A percentile compares a stretch with the other conserved stretches of the same genome.
phyloP scores from a whole-genome alignment of 2,329 filamentous ascomycete genomes.

The Fonsecaea erecta region DNA sequence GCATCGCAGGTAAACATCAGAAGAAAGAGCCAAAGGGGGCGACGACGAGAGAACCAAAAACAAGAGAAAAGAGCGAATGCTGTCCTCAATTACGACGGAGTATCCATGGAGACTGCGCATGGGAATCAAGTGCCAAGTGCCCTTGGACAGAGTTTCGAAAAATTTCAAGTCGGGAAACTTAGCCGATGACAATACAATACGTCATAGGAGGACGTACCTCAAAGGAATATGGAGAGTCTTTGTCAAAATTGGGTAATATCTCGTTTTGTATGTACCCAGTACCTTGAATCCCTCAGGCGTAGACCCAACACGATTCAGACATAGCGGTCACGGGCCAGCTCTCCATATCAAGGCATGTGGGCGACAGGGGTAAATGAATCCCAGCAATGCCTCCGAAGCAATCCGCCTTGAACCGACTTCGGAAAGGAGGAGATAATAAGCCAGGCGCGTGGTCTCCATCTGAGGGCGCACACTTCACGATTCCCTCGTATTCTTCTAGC shows the following conservation, averaged over 20 bases:
- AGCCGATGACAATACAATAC: constrained; percentile 18
- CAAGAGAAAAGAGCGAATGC: neutral
- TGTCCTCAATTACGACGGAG: neutral
- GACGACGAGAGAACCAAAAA: constrained; percentile 1
- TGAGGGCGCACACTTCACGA: neutral
- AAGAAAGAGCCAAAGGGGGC: constrained; percentile 12
- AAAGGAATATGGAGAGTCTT: neutral
- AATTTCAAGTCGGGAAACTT: constrained; percentile 20
- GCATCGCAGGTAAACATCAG: constrained; percentile 36
- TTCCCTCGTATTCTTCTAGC: neutral
- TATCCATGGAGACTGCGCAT: neutral
- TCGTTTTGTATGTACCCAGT: constrained; percentile 3
- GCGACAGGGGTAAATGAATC: neutral
- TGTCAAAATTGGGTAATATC: neutral
- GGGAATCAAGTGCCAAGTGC: no score
- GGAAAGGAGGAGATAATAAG: neutral
- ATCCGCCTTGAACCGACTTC: neutral
- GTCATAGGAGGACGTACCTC: neutral
- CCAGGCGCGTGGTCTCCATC: neutral
- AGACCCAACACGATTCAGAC: neutral
- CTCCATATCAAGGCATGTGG: no score
- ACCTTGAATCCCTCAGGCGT: neutral
- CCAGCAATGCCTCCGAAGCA: neutral
- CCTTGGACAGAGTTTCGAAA: constrained; percentile 1
- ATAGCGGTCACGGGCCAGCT: neutral